Base-by-base conservation (phyloP, 1,284 basidiomycete species). In the Papiliotrema terrestris region DNA sequence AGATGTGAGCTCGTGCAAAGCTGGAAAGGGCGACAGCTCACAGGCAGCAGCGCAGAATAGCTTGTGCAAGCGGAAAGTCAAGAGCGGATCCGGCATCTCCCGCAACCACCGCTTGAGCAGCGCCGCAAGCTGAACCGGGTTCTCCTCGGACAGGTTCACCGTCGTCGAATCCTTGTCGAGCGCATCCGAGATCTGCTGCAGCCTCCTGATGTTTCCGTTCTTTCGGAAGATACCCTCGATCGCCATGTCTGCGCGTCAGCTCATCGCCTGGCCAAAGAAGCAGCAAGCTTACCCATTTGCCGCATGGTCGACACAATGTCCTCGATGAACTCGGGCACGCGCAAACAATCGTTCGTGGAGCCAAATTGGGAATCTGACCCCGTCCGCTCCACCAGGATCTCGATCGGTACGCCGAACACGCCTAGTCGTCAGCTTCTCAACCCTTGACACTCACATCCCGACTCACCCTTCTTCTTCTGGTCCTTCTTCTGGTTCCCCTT, bases 211-310 rank as follows among this genome's bases (percentile, higher is more conserved):
- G 73, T 98, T 98, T 54, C 95, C 95, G 72, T 97, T 98, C 80
- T 96, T 94, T 52, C 95, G 84, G 83, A 99, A 99, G 60, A 99
- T 96, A 57, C 95, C 95, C 77, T 98, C 96, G 38, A 99, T 83
- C 4, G 95, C 97, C 88, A 99, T 91, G 77, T 98, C 92, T 95
- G 64, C 9, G 22, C 17, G 41, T 66, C 47, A 66, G 58, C 38
- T 29, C 19, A 14, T 39, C 19, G 1, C 37, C 25, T 20, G 9
- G 14, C 15, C 26, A 20, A 9, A 36, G 17, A 15, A 25, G n/a
- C 14, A 53, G 5, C 11, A 23, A 1, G 82, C 89, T 69, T 60
- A 94, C 92, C 95, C 95, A 98, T 98, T 77, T 98, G 94, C 71
- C 89, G 84, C 95, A 99, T 98, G 2, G 96, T 93, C 52, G 91